Conservation (phyloP, 805 yeast genomes). For the Spathaspora sp. region DNA sequence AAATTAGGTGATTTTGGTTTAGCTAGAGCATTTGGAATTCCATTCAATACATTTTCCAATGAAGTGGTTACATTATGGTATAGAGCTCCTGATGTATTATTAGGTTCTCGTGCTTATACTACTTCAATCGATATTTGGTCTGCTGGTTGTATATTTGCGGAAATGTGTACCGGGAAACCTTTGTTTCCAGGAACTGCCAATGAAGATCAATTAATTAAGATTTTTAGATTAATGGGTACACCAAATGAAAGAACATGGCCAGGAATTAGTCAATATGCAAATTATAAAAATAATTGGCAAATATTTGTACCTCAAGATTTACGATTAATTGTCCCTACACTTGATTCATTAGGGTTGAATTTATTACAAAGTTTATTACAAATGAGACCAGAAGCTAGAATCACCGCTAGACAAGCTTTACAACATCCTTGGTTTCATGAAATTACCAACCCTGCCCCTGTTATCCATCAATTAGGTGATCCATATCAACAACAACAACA, state of each 20-base stretch:
- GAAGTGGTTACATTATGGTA: constrained; percentile 98
- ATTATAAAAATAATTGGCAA: constrained; percentile 80
- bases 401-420: constrained; percentile 57
- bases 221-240: constrained; percentile 92
- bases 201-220: constrained; percentile 90
- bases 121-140: constrained; percentile 99
- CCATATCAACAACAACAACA: constrained; percentile 18
- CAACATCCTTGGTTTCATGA: constrained; percentile 84
- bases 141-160: constrained; percentile 96
- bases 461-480: constrained; percentile 21
- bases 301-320: constrained; percentile 87
- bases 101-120: constrained; percentile 93
- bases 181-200: constrained; percentile 94
- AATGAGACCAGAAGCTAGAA: constrained; percentile 59
- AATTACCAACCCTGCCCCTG: constrained; percentile 43
- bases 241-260: constrained; percentile 98
- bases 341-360: constrained; percentile 68
- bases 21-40: constrained; percentile 97
- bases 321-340: constrained; percentile 59
- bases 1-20: constrained; percentile 96
- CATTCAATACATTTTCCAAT: constrained; percentile 93
- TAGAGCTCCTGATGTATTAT: constrained; percentile 93
- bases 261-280: constrained; percentile 86
- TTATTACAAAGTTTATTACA: constrained; percentile 56
- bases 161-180: constrained; percentile 98